Percentiles rank a stretch among this genome's conserved stretches.
phyloP scores from a whole-genome alignment of 2,329 filamentous ascomycete genomes.

The Apiospora marii region DNA sequence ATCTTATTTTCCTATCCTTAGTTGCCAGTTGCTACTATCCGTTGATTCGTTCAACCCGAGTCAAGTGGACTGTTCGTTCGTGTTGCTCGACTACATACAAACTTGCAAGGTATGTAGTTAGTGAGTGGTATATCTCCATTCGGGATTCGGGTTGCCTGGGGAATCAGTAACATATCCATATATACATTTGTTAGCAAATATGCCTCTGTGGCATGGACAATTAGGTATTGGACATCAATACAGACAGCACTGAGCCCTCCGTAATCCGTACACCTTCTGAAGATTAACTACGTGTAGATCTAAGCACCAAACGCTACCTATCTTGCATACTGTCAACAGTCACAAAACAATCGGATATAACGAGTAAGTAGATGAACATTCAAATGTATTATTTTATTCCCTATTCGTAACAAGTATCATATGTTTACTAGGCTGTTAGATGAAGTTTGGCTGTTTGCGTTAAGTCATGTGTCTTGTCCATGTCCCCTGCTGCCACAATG shows the following conservation, averaged over 20 bases:
- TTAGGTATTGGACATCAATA: not conserved
- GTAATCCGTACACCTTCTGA: too few relatives aligned
- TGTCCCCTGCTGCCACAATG: too few relatives aligned
- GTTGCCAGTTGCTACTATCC: not conserved
- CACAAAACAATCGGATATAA: too few relatives aligned
- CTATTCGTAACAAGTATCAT: too few relatives aligned
- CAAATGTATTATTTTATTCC: too few relatives aligned
- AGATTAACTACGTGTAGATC: not conserved
- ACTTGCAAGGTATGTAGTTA: not conserved
- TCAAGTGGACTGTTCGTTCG: not conserved
- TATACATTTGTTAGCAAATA: too few relatives aligned
- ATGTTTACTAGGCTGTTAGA: too few relatives aligned
- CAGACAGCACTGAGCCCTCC: too few relatives aligned
- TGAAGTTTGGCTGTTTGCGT: too few relatives aligned
- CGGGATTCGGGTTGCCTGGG: conserved; percentile 5
- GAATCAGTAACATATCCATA: not conserved
- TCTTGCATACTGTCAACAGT: too few relatives aligned
- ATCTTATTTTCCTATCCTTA: not conserved
- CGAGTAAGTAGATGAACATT: too few relatives aligned
- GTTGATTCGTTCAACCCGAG: not conserved
- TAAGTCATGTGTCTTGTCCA: too few relatives aligned
- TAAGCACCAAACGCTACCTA: not conserved
- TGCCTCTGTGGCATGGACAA: not conserved
- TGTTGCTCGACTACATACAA: not conserved
- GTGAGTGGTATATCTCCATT: not conserved